Percentiles rank a stretch among this genome's conserved stretches.
Conservation (phyloP, 352 stramenopile genomes). For the Globisporangium perplexum region DNA sequence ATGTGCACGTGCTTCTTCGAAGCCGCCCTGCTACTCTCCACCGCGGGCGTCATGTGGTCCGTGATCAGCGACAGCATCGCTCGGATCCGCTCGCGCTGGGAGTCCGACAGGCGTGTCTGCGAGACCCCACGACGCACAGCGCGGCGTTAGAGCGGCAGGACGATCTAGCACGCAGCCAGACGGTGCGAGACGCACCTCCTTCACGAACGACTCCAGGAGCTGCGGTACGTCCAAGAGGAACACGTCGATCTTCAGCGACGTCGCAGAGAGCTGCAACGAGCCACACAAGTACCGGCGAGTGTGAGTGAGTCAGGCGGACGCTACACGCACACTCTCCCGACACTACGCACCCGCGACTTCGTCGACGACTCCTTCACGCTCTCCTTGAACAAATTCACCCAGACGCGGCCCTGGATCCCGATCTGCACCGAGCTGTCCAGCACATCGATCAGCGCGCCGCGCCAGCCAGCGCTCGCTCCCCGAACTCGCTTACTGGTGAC, state of each 20-base stretch:
- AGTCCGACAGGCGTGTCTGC: constrained; percentile 21
- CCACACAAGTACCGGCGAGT: neutral
- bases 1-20: constrained; percentile 27
- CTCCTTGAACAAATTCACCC: constrained; percentile 34
- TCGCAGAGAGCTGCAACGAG: constrained; percentile 33
- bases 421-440: constrained; percentile 15
- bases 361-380: constrained; percentile 30
- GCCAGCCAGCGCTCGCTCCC: neutral
- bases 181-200: constrained; percentile 24
- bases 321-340: neutral
- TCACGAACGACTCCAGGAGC: constrained; percentile 26
- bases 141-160: neutral
- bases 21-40: constrained; percentile 7
- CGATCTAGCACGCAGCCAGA: neutral
- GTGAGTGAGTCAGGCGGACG: neutral
- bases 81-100: constrained; percentile 22
- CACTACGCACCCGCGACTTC: constrained; percentile 31
- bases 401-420: constrained; percentile 21
- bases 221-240: constrained; percentile 51
- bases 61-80: constrained; percentile 32
- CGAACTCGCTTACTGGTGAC: neutral
- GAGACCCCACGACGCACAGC: neutral
- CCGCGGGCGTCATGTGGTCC: constrained; percentile 24
- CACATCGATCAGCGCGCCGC: constrained; percentile 1
- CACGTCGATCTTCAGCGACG: constrained; percentile 57